Evolutionary conservation across 768 basidiomycete species (phyloP), one percentile per base, ranked within the genome.

Genomic region (Mycena belliarum): DNA sequence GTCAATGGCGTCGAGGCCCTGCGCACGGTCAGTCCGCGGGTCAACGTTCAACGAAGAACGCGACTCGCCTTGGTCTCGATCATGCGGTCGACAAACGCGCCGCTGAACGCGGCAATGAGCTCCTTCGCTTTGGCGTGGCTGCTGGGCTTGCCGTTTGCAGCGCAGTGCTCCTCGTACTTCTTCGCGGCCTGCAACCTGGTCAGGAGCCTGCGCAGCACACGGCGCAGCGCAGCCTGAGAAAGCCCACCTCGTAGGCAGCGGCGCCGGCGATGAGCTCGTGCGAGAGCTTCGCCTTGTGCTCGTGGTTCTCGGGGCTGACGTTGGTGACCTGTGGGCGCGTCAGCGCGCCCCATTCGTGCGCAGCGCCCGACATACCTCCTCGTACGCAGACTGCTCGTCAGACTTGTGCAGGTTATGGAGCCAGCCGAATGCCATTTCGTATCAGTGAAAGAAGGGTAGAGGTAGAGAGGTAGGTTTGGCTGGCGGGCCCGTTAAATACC

Each of bases 241-340:
- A 16, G 4, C 37, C 18, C 14, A 82, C 86, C 78, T 84, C 85
- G 70, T 78, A 89, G 26, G 84, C 70, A 7, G 87, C 87, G 43
- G 88, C 88, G 40, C 73, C 86, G 45, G 85, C 84, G 60, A 90
- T 78, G 41, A 89, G 68, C 71, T 90, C 83, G 68, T 90, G 88
- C 10, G 84, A 81, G 51, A 87, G 70, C 54, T 71, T 54, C 1
- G 86, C 82, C 72, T 86, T 72, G 75, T 87, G 86, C 53, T 60
- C 49, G 6, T 32, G 37, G 21, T 32, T 45, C 21, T 50, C 42
- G 42, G 59, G 47, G 40, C 15, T 18, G 46, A 49, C 52, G 43
- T 59, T 50, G 18, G 50, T 18, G 25, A 60, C 59, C 59, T 60
- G 48, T 20, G 20, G 29, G 20, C 9, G 29, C 8, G 18, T 55